A percentile compares a stretch with the other conserved stretches of the same genome.
Conservation (phyloP, 176 grass and related monocot species). For the Aegilops tauschii region DNA sequence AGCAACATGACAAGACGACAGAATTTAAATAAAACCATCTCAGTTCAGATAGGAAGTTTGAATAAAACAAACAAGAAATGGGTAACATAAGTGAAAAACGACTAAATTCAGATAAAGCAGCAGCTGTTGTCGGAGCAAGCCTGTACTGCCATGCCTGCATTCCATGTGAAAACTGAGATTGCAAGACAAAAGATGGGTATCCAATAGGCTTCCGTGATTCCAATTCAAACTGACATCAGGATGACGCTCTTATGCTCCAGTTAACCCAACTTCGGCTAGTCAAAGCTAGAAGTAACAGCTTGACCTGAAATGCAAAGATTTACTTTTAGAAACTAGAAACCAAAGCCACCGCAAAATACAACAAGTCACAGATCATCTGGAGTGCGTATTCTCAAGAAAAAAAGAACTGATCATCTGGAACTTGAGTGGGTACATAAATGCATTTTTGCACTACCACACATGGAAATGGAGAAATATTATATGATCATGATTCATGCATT, state of each 20-base stretch:
- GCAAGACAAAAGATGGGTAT: not conserved
- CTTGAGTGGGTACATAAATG: not conserved
- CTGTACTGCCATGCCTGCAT: not conserved
- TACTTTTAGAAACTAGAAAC: not conserved
- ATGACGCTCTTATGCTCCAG: not conserved
- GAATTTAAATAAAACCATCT: not conserved
- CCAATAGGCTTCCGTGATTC: no score
- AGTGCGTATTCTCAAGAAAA: no score
- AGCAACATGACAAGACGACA: no score
- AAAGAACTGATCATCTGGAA: not conserved
- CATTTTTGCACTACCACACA: not conserved
- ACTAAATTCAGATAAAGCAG: not conserved
- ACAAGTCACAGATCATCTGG: not conserved
- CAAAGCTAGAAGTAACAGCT: not conserved
- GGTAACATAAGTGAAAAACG: not conserved
- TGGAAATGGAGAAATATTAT: not conserved
- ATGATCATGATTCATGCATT: not conserved
- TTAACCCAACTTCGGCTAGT: not conserved
- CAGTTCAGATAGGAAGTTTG: not conserved
- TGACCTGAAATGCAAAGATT: not conserved
- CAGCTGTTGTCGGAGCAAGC: not conserved
- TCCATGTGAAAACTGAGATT: not conserved
- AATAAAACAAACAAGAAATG: not conserved
- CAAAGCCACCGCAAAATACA: not conserved
- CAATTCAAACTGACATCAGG: not conserved